These are phyloP conservation scores for Cucurbita argyrosperma DNA, from an alignment of 306 rosid genomes.

Conservation along the genomic window DNA sequence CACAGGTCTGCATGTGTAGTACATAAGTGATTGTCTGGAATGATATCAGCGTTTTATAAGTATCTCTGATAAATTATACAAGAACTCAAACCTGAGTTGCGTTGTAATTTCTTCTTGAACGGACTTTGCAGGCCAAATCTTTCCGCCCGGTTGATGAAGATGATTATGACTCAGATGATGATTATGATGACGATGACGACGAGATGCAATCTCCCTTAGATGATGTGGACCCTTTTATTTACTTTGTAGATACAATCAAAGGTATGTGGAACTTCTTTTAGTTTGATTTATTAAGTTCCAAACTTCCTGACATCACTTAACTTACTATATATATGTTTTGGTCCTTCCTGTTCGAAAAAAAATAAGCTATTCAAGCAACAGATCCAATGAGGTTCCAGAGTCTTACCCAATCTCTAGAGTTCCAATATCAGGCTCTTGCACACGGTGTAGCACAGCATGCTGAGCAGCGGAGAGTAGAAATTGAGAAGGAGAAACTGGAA, in stretches of 20 bases:
- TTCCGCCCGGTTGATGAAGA: constrained; percentile 50
- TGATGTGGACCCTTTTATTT: constrained; percentile 87
- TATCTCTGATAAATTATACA: background rate
- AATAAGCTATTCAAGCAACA: constrained; percentile 47
- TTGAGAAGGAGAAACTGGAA: constrained; percentile 72
- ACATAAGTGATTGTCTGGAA: background rate
- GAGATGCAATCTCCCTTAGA: constrained; percentile 96
- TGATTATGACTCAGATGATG: constrained; percentile 76
- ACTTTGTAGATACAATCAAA: constrained; percentile 76
- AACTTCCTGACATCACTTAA: background rate
- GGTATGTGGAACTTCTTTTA: constrained; percentile 24
- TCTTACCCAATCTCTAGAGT: constrained; percentile 72
- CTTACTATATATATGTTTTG: background rate
- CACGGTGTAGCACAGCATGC: constrained; percentile 87
- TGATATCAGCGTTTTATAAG: background rate
- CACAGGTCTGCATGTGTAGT: constrained; percentile 38
- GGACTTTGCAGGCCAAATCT: constrained; percentile 49
- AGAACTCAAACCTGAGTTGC: background rate
- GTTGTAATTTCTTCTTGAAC: background rate
- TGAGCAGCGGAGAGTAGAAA: constrained; percentile 68
- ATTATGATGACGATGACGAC: constrained; percentile 84
- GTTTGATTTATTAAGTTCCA: background rate
- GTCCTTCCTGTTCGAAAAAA: background rate
- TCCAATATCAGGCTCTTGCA: constrained; percentile 83
- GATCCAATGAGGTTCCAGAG: constrained; percentile 69